phyloP scores from a whole-genome alignment of 1,284 basidiomycete genomes.

The Bjerkandera adusta region DNA sequence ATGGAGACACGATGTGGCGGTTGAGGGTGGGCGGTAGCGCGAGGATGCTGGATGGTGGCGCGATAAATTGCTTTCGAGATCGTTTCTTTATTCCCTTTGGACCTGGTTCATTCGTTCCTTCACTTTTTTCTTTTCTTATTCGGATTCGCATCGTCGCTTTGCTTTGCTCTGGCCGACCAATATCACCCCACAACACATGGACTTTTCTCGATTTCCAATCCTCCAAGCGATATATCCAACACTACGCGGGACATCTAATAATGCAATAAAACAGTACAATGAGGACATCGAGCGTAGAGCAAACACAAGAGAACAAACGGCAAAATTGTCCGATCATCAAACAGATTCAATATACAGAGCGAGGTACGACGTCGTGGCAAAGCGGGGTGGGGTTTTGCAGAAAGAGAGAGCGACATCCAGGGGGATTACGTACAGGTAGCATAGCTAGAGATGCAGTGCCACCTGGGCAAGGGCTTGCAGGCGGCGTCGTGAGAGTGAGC shows the following conservation, averaged over 20 bases:
- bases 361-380: not conserved
- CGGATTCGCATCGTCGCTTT: conserved; percentile 7
- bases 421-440: conserved; percentile 12
- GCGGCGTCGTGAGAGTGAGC: conserved; percentile 2
- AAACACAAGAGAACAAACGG: not conserved
- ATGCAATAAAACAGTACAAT: conserved; percentile 21
- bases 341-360: conserved; percentile 9
- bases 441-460: too few species aligned
- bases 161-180: conserved; percentile 10
- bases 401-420: conserved; percentile 17
- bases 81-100: conserved; percentile 2
- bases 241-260: conserved; percentile 16
- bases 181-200: too few species aligned
- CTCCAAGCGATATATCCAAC: conserved; percentile 7
- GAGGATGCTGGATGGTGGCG: not conserved
- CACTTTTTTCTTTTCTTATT: not conserved
- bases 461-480: too few species aligned
- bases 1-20: conserved; percentile 75
- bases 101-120: not conserved
- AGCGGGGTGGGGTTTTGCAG: conserved; percentile 1
- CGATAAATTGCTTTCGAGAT: not conserved
- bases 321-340: conserved; percentile 6
- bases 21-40: conserved; percentile 47
- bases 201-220: conserved; percentile 4
- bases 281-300: not conserved